Evolutionary conservation across 805 yeast species (phyloP).

Genomic region (Ogataea methylovora): DNA sequence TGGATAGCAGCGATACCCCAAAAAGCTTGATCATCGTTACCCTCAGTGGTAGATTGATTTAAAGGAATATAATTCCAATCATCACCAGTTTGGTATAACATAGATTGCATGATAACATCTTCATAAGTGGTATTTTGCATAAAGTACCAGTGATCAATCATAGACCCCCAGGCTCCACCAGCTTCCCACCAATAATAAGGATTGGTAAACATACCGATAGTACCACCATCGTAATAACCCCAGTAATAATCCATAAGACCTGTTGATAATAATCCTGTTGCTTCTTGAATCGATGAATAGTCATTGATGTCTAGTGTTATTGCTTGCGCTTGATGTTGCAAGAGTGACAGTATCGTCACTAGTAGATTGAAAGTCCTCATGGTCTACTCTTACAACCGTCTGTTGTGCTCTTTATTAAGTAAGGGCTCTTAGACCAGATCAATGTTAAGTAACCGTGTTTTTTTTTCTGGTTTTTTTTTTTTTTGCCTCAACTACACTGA

Average conservation of each 20-base stretch:
- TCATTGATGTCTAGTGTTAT: constrained; percentile 30
- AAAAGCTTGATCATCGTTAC: constrained; percentile 96
- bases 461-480: too few relatives aligned
- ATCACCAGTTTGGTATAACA: constrained; percentile 67
- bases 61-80: constrained; percentile 76
- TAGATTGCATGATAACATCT: constrained; percentile 47
- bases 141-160: constrained; percentile 70
- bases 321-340: constrained; percentile 3
- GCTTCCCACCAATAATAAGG: constrained; percentile 99
- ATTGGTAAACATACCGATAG: constrained; percentile 76
- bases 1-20: constrained; percentile 94
- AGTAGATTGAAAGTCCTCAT: too few relatives aligned
- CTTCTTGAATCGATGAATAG: constrained; percentile 39
- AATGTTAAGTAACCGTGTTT: too few relatives aligned
- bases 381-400: too few relatives aligned
- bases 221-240: constrained; percentile 59
- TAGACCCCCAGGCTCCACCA: constrained; percentile 89
- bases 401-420: too few relatives aligned
- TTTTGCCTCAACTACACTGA: too few relatives aligned
- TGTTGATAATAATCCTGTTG: constrained; percentile 43
- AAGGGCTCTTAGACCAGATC: too few relatives aligned
- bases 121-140: constrained; percentile 66
- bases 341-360: constrained; percentile 1
- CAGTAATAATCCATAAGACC: constrained; percentile 68
- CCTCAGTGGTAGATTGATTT: constrained; percentile 87